Evolutionary conservation across 257 asterid genomes (phyloP).

Genomic region (Solanum habrochaites): DNA sequence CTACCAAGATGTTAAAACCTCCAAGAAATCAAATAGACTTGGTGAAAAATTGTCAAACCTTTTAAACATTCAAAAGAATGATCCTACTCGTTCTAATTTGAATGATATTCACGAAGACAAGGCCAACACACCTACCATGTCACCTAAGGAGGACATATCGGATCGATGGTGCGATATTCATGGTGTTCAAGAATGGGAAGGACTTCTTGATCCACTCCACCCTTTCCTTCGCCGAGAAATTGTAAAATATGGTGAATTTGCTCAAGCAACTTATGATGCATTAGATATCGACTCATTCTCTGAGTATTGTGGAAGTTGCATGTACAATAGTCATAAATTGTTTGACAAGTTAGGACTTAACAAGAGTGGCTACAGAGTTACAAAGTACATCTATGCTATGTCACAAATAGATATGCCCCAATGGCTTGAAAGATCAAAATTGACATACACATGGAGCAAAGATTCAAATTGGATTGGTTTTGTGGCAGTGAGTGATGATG

Average conservation of each 20-base stretch:
- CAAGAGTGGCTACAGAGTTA: conserved; percentile 33
- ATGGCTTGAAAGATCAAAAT: conserved; percentile 47
- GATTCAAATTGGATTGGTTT: conserved; percentile 88
- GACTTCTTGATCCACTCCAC: conserved; percentile 55
- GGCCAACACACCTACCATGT: conserved; percentile 27
- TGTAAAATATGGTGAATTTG: conserved; percentile 65
- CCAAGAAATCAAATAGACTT: conserved; percentile 27
- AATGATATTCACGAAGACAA: conserved; percentile 23
- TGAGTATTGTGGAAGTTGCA: conserved; percentile 61
- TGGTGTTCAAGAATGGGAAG: conserved; percentile 45
- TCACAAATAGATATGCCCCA: conserved; percentile 51
- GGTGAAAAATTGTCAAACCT: conserved; percentile 41
- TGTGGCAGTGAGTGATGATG: conserved; percentile 51
- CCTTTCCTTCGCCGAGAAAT: conserved; percentile 56
- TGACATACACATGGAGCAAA: conserved; percentile 50
- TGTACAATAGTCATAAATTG: conserved; percentile 32
- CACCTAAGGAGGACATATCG: conserved; percentile 53
- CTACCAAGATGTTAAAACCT: conserved; percentile 11
- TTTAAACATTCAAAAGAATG: conserved; percentile 21
- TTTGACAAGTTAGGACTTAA: conserved; percentile 34
- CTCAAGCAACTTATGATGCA: conserved; percentile 72
- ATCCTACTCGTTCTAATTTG: not conserved
- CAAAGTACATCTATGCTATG: conserved; percentile 55
- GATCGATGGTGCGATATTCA: conserved; percentile 44
- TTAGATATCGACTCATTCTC: conserved; percentile 50